Evolutionary conservation across 2,329 filamentous ascomycete genomes (phyloP).

Genomic region (Grosmannia penicillata): DNA sequence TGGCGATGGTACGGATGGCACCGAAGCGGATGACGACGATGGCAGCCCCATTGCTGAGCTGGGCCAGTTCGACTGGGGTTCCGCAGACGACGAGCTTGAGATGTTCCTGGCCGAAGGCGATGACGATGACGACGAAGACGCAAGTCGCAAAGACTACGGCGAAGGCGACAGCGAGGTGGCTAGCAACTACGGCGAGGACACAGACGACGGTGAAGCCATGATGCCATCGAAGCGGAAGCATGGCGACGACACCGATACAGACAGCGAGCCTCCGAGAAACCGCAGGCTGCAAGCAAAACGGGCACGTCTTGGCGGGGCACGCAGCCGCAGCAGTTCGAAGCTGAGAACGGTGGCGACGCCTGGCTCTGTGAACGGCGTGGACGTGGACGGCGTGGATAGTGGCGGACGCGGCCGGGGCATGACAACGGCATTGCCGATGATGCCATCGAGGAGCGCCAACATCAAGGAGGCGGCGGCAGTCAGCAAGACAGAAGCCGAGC

Average conservation of each 20-base stretch:
- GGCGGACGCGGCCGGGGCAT: too few species aligned
- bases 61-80: constrained; percentile 45
- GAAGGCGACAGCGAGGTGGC: constrained; percentile 20
- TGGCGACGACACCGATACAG: constrained; percentile 17
- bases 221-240: constrained; percentile 13
- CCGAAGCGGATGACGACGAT: constrained; percentile 31
- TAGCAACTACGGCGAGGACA: constrained; percentile 10
- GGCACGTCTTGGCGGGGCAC: constrained; percentile 28
- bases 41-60: constrained; percentile 39
- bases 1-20: constrained; percentile 24
- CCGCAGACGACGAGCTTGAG: constrained; percentile 55
- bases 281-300: constrained; percentile 33
- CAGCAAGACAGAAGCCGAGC: constrained; percentile 9
- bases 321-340: constrained; percentile 31
- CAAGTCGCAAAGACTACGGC: constrained; percentile 16
- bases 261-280: constrained; percentile 15
- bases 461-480: not conserved
- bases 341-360: constrained; percentile 14
- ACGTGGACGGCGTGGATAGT: too few species aligned
- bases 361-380: constrained; percentile 5
- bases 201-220: not conserved
- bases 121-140: constrained; percentile 28
- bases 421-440: too few species aligned
- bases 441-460: constrained; percentile 6
- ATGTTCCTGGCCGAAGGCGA: constrained; percentile 52